Evolutionary conservation across 2,329 filamentous ascomycete species (phyloP).

Genomic region (Trichothecium sympodiale): DNA sequence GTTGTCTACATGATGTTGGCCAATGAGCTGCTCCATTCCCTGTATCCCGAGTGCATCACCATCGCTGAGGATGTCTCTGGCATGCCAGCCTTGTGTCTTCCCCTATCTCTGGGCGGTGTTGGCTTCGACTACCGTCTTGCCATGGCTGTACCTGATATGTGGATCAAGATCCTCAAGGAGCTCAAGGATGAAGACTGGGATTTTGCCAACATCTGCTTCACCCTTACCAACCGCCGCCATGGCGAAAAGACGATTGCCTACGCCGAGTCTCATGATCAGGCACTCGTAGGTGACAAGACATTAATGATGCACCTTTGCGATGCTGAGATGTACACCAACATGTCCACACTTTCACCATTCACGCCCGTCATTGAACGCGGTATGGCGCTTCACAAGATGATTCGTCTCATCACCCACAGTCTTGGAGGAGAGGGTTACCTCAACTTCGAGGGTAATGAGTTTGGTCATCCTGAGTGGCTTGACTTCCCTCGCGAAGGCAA

Average conservation of each 20-base stretch:
- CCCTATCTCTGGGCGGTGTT: constrained; percentile 75
- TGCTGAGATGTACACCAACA: constrained; percentile 94
- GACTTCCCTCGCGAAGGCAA: constrained; percentile 95
- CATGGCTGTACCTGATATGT: constrained; percentile 97
- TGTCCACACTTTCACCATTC: constrained; percentile 76
- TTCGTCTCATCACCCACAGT: constrained; percentile 81
- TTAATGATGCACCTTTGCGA: constrained; percentile 98
- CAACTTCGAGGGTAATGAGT: constrained; percentile 98
- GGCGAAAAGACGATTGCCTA: constrained; percentile 99
- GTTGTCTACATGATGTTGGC: constrained; percentile 93
- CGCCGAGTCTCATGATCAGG: constrained; percentile 94
- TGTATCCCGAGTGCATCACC: constrained; percentile 82
- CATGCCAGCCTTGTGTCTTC: constrained; percentile 92
- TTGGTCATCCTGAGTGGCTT: constrained; percentile 97
- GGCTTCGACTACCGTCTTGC: constrained; percentile 96
- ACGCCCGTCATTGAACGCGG: constrained; percentile 85
- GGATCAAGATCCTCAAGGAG: constrained; percentile 98
- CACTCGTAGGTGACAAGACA: constrained; percentile 94
- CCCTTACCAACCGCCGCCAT: constrained; percentile 82
- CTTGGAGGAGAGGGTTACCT: constrained; percentile 94
- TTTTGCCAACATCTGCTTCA: constrained; percentile 73
- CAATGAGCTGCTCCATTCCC: constrained; percentile 86
- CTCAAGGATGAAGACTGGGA: constrained; percentile 87
- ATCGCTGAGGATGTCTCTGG: constrained; percentile 96
- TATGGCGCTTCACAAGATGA: constrained; percentile 93